phyloP scores from a whole-genome alignment of 306 rosid species.

The Macrotyloma uniflorum region DNA sequence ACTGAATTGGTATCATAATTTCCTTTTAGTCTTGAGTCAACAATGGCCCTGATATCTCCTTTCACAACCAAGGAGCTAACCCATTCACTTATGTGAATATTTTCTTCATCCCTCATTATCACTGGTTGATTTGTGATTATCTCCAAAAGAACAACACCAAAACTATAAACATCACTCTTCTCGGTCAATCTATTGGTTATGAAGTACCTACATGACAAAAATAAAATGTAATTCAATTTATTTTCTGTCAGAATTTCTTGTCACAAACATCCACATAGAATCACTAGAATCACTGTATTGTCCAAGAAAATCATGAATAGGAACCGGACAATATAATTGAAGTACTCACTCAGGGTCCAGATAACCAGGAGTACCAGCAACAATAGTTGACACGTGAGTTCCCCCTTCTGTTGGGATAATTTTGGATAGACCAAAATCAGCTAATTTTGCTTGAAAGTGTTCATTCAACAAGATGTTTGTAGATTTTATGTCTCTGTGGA shows the following conservation, averaged over 20 bases:
- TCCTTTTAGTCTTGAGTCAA: constrained; percentile 45
- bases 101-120: constrained; percentile 32
- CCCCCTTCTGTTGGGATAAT: constrained; percentile 17
- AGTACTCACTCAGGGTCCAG: constrained; percentile 48
- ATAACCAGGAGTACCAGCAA: constrained; percentile 54
- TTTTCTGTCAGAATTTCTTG: not conserved
- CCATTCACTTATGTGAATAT: constrained; percentile 46
- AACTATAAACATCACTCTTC: constrained; percentile 65
- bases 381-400: constrained; percentile 36
- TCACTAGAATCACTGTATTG: not conserved
- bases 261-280: not conserved
- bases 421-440: constrained; percentile 55
- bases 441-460: constrained; percentile 47
- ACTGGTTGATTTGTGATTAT: constrained; percentile 46
- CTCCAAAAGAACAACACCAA: constrained; percentile 59
- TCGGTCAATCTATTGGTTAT: constrained; percentile 46
- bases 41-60: constrained; percentile 43
- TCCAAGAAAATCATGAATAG: not conserved
- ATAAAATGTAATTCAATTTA: not conserved
- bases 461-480: constrained; percentile 52
- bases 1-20: constrained; percentile 37
- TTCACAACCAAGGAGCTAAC: constrained; percentile 33
- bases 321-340: not conserved
- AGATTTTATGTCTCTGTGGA: constrained; percentile 56
- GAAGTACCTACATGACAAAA: constrained; percentile 36